Evolutionary conservation across 2,329 filamentous ascomycete species (phyloP).

Genomic region (Alternaria gansuensis): DNA sequence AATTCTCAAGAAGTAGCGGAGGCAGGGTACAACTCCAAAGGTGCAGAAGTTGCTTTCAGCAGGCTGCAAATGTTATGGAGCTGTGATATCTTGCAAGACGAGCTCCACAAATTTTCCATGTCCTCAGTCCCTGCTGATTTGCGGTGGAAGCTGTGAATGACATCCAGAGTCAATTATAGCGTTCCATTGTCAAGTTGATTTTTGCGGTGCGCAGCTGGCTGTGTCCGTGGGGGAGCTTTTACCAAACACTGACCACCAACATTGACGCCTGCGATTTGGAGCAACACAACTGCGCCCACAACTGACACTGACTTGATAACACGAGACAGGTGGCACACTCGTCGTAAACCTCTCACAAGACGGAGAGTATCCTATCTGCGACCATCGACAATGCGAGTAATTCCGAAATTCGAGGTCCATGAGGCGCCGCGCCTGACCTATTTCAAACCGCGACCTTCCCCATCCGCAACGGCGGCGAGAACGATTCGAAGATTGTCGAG

Average conservation of each 20-base stretch:
- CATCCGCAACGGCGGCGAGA: background rate
- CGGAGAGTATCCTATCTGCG: background rate
- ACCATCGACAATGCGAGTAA: background rate
- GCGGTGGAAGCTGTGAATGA: background rate
- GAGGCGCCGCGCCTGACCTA: background rate
- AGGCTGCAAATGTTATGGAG: background rate
- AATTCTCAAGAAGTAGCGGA: background rate
- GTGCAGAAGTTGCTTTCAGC: background rate
- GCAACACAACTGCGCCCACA: background rate
- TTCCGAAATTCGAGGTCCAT: background rate
- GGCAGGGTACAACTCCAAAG: background rate
- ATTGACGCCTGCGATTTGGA: background rate
- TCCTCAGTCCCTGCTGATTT: background rate
- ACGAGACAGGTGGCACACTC: background rate
- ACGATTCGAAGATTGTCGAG: background rate
- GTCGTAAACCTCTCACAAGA: background rate
- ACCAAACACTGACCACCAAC: conserved; percentile 3
- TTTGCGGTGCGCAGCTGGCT: background rate
- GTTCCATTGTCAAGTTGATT: background rate
- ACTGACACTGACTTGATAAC: background rate
- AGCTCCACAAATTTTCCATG: background rate
- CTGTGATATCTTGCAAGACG: background rate
- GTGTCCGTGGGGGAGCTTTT: background rate
- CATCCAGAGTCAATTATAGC: background rate
- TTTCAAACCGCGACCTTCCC: background rate